These are phyloP conservation scores for Solanum virginianum DNA, from an alignment of 257 asterid genomes.

Conservation along the genomic window DNA sequence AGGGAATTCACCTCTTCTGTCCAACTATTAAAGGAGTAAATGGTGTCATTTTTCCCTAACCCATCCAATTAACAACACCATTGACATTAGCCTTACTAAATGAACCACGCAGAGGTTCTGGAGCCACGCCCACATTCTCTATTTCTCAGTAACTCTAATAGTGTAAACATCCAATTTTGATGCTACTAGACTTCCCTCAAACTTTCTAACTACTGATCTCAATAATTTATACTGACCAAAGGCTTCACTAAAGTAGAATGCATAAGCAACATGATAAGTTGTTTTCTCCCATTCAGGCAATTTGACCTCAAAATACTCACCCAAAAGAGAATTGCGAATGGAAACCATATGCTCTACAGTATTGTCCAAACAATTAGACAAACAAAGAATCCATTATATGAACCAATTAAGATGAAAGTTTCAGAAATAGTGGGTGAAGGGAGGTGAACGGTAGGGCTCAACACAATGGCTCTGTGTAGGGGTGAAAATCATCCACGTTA, in stretches of 20 bases:
- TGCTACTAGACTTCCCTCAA: no score
- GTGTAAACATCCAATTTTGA: neutral
- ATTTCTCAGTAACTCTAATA: neutral
- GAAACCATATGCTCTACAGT: neutral
- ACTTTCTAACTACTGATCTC: neutral
- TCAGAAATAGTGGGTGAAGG: no score
- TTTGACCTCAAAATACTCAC: neutral
- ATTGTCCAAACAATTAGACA: rapidly evolving
- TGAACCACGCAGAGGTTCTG: neutral
- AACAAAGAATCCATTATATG: neutral
- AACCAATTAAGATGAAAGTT: neutral
- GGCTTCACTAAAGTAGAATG: neutral
- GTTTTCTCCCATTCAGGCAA: neutral
- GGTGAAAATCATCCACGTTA: neutral
- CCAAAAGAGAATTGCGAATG: neutral
- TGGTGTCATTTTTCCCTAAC: neutral
- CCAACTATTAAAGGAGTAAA: neutral
- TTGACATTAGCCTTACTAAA: neutral
- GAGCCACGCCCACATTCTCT: neutral
- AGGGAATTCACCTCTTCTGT: neutral
- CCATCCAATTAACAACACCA: neutral
- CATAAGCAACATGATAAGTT: neutral
- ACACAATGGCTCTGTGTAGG: neutral
- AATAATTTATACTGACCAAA: neutral
- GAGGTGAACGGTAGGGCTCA: neutral